Percentiles rank a stretch among this genome's conserved stretches.
These are phyloP conservation scores for Nemania sp. DNA, from an alignment of 2,329 filamentous ascomycete species.

Conservation along the genomic window DNA sequence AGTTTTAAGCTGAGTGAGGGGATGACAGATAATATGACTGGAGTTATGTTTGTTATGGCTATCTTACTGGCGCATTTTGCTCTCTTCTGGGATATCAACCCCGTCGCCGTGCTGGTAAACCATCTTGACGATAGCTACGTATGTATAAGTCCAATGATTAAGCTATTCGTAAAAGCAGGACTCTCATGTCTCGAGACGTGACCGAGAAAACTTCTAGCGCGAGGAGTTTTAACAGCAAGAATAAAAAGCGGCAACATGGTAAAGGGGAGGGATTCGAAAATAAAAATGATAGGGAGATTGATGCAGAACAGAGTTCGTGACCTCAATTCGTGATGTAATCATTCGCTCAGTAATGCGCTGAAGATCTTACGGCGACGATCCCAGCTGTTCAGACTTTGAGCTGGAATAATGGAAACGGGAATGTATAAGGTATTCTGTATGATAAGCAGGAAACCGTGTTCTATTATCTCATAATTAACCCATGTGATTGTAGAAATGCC, in stretches of 20 bases:
- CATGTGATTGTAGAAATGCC: too few relatives aligned
- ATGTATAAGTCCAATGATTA: background rate
- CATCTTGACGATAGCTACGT: constrained; percentile 52
- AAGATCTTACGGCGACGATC: background rate
- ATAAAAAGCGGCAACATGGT: background rate
- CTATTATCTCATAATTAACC: too few relatives aligned
- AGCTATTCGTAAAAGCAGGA: background rate
- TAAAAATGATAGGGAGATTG: constrained; percentile 4
- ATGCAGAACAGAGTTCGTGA: constrained; percentile 30
- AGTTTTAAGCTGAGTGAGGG: background rate
- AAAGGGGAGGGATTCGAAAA: constrained; percentile 29
- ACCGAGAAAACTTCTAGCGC: background rate
- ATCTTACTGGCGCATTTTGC: constrained; percentile 60
- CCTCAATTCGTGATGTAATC: constrained; percentile 45
- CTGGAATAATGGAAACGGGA: background rate
- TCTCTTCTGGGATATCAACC: constrained; percentile 63
- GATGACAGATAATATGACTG: too few relatives aligned
- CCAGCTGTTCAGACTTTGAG: background rate
- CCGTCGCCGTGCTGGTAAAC: constrained; percentile 64
- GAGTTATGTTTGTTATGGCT: background rate
- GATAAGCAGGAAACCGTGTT: too few relatives aligned
- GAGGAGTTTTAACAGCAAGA: background rate
- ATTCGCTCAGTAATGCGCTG: constrained; percentile 10
- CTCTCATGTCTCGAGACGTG: background rate
- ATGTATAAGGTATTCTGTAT: too few relatives aligned